A percentile compares a stretch with the other conserved stretches of the same genome.
These are phyloP conservation scores for Rhizopogon rudus DNA, from an alignment of 768 basidiomycete species.

Conservation along the genomic window DNA sequence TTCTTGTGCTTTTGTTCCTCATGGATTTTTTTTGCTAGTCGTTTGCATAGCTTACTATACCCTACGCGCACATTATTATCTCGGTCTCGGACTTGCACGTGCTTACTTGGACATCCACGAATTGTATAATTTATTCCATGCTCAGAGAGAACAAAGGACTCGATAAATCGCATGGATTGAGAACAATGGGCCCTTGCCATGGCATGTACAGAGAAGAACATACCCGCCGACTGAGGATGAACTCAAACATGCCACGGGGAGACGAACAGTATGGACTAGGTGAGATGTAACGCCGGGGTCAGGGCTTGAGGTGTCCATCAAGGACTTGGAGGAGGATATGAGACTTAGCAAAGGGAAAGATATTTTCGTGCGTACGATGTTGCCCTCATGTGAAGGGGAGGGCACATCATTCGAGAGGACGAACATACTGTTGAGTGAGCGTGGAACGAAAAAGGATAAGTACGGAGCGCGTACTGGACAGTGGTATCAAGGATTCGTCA, in stretches of 20 bases:
- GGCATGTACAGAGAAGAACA: too few relatives aligned
- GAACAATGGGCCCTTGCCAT: too few relatives aligned
- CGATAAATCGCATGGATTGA: too few relatives aligned
- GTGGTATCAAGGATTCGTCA: conserved; percentile 87
- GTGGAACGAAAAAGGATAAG: not conserved
- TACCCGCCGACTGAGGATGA: too few relatives aligned
- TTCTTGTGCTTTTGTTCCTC: not conserved
- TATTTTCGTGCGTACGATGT: conserved; percentile 86
- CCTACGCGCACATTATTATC: not conserved
- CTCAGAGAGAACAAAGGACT: too few relatives aligned
- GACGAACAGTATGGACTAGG: too few relatives aligned
- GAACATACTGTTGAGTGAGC: not conserved
- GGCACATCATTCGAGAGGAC: conserved; percentile 84
- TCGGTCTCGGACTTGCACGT: not conserved
- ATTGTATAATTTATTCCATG: too few relatives aligned
- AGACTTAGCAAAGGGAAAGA: too few relatives aligned
- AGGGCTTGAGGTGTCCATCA: too few relatives aligned
- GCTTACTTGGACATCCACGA: not conserved
- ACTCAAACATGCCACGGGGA: too few relatives aligned
- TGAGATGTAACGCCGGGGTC: too few relatives aligned
- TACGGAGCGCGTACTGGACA: conserved; percentile 65
- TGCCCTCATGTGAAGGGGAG: conserved; percentile 84
- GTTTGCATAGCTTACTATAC: not conserved
- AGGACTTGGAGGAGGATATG: too few relatives aligned
- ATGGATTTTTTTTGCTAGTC: not conserved